Percentiles rank a stretch among this genome's conserved stretches.
Evolutionary conservation across 257 asterid species (phyloP).

Genomic region (Nicotiana noctiflora): DNA sequence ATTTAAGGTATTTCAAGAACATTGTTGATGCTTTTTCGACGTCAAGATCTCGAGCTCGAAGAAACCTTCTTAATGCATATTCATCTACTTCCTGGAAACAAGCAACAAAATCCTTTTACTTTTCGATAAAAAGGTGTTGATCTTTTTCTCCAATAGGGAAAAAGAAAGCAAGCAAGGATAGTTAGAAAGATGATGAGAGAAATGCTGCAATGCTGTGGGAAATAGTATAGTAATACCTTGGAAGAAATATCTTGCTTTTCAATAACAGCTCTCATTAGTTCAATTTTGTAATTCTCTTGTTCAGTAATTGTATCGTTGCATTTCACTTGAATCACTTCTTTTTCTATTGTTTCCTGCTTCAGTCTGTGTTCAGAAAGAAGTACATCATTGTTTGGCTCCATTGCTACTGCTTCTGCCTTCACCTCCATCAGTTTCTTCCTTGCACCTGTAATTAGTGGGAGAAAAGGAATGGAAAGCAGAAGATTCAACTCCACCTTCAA

Average conservation of each 20-base stretch:
- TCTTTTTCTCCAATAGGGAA: not conserved
- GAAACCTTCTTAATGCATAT: conserved; percentile 58
- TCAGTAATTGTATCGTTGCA: not conserved
- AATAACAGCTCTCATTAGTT: conserved; percentile 34
- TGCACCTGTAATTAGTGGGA: not conserved
- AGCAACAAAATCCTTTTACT: not conserved
- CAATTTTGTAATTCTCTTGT: conserved; percentile 33
- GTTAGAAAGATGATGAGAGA: not conserved
- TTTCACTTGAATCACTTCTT: not conserved
- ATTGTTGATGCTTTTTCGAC: conserved; percentile 50
- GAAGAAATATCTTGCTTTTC: conserved; percentile 51
- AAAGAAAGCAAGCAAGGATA: not conserved
- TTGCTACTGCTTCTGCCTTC: not conserved
- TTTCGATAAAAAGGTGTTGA: not conserved
- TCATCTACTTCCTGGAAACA: conserved; percentile 59
- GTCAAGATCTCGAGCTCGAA: conserved; percentile 59
- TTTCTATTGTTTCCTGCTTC: conserved; percentile 1
- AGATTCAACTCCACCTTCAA: not conserved
- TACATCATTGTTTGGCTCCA: not conserved
- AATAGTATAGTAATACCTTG: conserved; percentile 35
- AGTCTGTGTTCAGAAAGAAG: not conserved
- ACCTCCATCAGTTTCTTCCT: conserved; percentile 3
- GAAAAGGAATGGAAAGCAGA: not conserved
- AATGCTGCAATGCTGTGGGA: not conserved
- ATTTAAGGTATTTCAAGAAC: conserved; percentile 42